Base-by-base conservation (phyloP, 805 yeast species). In the Cyberlindnera misumaiensis region DNA sequence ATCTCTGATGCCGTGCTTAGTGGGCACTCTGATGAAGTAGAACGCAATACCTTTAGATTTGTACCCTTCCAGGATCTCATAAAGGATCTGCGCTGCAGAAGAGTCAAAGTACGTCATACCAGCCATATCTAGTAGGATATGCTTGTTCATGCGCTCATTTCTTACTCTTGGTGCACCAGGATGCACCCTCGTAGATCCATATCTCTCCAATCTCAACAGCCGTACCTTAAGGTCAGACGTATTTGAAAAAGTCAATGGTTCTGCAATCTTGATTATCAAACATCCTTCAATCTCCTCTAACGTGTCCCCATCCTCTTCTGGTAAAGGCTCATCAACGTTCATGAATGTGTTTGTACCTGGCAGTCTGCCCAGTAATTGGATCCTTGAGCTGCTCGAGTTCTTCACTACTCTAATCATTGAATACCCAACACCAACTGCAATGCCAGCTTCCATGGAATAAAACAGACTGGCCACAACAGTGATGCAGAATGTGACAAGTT, bases 191-290 rank as follows among this genome's bases (percentile, higher is more conserved):
- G 79, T 68, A 0, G 94, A 77, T 0, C 95, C 94, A 51, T 83
- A 85, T 38, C 73, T 62, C 54, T 88, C 96, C 22, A 88, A 63
- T 32, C 96, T 65, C 31, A 70, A 64, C 41, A 88, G 63, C 28
- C 90, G 66, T 40, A 73, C 67, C 44, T 81, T 77, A 44, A 88
- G 64, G 49, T 85, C 94, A 20, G 82, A 82, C 7, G 89, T 72
- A 57, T 89, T 88, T 29, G 95, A 86, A 59, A 88, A 88, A 5
- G 89, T 85, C 43, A 88, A 65, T 2, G 96, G 95, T 53, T 88
- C 96, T 0, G 96, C 88, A 31, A 88, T 74, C 46, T 80, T 82
- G 28, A 88, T 82, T 22, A 87, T 75, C 27, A 89, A 64, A 39
- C 88, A 82, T 0, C 87, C 88, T 47, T 80, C 84, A 35, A 82